phyloP scores from a whole-genome alignment of 2,329 filamentous ascomycete genomes.

The Botryotinia calthae region DNA sequence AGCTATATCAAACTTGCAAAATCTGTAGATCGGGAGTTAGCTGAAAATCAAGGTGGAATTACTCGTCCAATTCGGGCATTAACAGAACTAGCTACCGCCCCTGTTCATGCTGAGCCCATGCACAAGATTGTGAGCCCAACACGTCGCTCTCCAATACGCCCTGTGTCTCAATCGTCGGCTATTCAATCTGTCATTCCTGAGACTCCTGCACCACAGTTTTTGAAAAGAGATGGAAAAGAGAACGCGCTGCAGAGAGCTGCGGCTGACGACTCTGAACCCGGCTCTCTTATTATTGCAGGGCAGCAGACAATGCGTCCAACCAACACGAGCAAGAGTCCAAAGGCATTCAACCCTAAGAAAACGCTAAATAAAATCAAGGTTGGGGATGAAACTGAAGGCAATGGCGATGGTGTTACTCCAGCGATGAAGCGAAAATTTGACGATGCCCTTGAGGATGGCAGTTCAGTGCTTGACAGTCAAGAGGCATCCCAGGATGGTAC shows the following conservation, averaged over 20 bases:
- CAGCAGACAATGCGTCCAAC: background rate
- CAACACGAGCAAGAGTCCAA: background rate
- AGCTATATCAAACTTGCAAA: slow-evolving; percentile 32
- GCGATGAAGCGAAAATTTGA: slow-evolving; percentile 30
- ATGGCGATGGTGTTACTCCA: background rate
- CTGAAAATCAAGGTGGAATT: background rate
- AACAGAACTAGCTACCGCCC: background rate
- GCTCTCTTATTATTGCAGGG: slow-evolving; percentile 30
- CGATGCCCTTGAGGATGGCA: slow-evolving; percentile 20
- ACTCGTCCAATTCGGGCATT: background rate
- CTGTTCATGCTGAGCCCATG: background rate
- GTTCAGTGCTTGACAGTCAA: slow-evolving; percentile 32
- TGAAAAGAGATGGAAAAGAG: background rate
- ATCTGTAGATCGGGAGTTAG: background rate
- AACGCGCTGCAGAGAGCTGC: background rate
- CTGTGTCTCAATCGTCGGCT: slow-evolving; percentile 22
- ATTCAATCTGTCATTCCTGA: slow-evolving; percentile 33
- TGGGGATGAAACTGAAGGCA: background rate
- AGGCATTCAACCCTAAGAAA: background rate
- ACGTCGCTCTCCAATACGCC: background rate
- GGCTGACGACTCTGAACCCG: slow-evolving; percentile 24
- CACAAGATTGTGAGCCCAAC: too few species aligned
- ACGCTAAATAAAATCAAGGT: background rate
- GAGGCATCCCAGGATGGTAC: slow-evolving; percentile 23
- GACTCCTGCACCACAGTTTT: slow-evolving; percentile 27